A percentile compares a stretch with the other conserved stretches of the same genome.
Conservation (phyloP, 192 early-diverging fungal species). For the Umbelopsis sp. region DNA sequence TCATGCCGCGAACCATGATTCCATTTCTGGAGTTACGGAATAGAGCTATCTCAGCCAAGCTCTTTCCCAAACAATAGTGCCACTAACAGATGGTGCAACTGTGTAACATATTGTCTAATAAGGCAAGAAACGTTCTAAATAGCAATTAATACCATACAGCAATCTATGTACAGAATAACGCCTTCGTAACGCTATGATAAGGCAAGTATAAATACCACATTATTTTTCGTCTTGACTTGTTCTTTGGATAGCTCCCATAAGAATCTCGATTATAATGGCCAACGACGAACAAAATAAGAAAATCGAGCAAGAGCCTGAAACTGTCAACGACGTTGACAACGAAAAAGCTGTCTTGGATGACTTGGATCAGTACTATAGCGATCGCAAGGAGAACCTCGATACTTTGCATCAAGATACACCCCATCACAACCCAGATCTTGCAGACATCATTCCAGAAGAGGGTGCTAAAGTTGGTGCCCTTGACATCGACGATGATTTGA, state of each 20-base stretch:
- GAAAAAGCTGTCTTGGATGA: slow-evolving; percentile 12
- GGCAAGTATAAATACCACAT: background rate
- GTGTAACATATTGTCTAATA: background rate
- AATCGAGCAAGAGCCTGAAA: background rate
- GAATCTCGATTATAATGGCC: background rate
- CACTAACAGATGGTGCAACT: no score
- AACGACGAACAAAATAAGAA: slow-evolving; percentile 2
- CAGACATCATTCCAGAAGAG: background rate
- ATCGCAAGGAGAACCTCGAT: background rate
- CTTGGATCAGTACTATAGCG: slow-evolving; percentile 11
- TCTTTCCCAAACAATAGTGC: no score
- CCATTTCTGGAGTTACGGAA: background rate
- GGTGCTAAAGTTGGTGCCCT: background rate
- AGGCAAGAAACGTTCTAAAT: slow-evolving; percentile 22
- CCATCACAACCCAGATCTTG: background rate
- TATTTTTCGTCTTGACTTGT: no score
- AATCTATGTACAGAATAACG: slow-evolving; percentile 6
- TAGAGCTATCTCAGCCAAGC: background rate
- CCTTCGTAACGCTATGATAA: background rate
- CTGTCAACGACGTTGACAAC: background rate
- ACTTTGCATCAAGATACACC: background rate
- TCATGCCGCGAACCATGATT: background rate
- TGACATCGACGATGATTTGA: slow-evolving; percentile 6
- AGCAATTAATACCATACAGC: background rate
- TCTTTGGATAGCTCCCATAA: background rate